A percentile compares a stretch with the other conserved stretches of the same genome.
Evolutionary conservation across 140 eudicot species (phyloP).

Genomic region (Ambrosia hybrid): DNA sequence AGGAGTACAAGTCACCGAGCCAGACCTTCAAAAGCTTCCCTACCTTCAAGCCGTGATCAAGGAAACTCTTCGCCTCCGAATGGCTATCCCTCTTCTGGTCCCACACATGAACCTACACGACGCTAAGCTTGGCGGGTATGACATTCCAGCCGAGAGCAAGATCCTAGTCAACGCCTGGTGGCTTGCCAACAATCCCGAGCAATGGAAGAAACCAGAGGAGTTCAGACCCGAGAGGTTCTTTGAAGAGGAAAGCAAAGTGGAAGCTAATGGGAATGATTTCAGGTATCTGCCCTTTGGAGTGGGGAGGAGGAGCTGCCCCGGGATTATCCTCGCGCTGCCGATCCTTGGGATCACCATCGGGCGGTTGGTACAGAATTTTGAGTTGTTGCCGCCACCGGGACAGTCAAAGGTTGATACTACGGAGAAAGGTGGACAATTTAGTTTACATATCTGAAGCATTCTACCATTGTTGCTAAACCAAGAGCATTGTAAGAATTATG

Average conservation of each 20-base stretch:
- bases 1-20: conserved; percentile 76
- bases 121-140: conserved; percentile 73
- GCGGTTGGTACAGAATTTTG: conserved; percentile 88
- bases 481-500: no score
- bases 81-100: no score
- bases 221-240: conserved; percentile 44
- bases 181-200: conserved; percentile 87
- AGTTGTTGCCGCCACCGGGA: conserved; percentile 89
- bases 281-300: conserved; percentile 87
- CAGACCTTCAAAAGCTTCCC: conserved; percentile 72
- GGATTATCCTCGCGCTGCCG: conserved; percentile 85
- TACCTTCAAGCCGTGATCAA: conserved; percentile 80
- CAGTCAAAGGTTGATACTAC: conserved; percentile 65
- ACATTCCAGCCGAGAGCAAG: conserved; percentile 92
- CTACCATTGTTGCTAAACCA: no score
- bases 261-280: conserved; percentile 87
- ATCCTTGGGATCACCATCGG: conserved; percentile 84
- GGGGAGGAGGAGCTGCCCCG: conserved; percentile 94
- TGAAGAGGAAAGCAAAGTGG: conserved; percentile 88
- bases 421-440: conserved; percentile 92
- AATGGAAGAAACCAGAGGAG: conserved; percentile 73
- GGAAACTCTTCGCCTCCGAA: no score
- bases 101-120: no score
- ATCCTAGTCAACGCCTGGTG: conserved; percentile 89
- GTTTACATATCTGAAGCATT: conserved; percentile 47